A percentile compares a stretch with the other conserved stretches of the same genome.
Conservation (phyloP, 345 rosid genomes). For the Gossypium bickii region DNA sequence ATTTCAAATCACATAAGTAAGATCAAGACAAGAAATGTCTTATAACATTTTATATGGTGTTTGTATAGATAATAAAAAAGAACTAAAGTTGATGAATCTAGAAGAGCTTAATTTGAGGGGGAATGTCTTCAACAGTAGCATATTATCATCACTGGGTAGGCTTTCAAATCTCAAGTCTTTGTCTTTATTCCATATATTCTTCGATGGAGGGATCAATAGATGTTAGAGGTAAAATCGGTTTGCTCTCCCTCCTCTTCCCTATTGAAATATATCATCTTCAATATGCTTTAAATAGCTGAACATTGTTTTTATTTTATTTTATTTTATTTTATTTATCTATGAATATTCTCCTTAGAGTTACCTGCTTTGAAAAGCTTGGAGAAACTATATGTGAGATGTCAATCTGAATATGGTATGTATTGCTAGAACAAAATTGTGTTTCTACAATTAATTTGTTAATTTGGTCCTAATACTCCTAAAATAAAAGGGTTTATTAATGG, state of each 20-base stretch:
- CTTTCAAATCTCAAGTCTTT: constrained; percentile 11
- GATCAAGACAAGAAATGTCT: too few species aligned
- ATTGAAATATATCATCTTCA: background rate
- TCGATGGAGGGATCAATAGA: background rate
- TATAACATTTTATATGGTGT: too few species aligned
- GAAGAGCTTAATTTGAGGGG: background rate
- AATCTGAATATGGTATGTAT: background rate
- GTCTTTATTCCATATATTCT: background rate
- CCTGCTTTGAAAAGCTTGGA: background rate
- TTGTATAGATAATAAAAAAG: background rate
- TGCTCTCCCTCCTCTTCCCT: background rate
- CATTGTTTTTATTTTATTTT: background rate
- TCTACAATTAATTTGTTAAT: background rate
- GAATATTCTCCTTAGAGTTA: background rate
- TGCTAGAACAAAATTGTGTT: background rate
- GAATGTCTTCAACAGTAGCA: background rate
- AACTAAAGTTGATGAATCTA: background rate
- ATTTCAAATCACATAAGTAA: too few species aligned
- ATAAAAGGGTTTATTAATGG: background rate
- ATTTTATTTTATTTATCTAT: too few species aligned
- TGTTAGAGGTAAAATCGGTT: background rate
- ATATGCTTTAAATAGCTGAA: background rate
- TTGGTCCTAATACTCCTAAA: background rate
- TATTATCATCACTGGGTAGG: background rate
- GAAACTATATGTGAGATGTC: fast-evolving